Evolutionary conservation across 2,329 filamentous ascomycete genomes (phyloP).

Genomic region (Diplocarpon rosae): DNA sequence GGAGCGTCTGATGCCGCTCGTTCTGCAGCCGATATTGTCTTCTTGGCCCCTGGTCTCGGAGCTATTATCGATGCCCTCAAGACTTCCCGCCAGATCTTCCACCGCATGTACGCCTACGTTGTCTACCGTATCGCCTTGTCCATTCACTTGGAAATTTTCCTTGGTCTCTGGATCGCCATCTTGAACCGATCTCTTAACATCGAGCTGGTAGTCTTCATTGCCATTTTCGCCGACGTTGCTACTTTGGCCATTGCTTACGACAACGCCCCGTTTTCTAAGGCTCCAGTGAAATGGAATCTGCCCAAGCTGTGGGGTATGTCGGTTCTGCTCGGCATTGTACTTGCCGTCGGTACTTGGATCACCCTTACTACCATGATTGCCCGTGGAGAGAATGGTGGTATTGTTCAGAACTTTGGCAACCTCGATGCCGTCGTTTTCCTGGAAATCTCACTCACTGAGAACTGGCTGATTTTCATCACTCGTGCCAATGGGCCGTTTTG

Average conservation of each 20-base stretch:
- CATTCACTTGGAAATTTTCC: constrained; percentile 82
- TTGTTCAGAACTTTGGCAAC: constrained; percentile 80
- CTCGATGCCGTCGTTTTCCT: constrained; percentile 78
- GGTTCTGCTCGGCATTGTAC: constrained; percentile 67
- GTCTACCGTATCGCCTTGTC: constrained; percentile 91
- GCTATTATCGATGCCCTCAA: constrained; percentile 89
- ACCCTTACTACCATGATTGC: constrained; percentile 75
- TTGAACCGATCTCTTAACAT: constrained; percentile 77
- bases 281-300: constrained; percentile 88
- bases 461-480: constrained; percentile 95
- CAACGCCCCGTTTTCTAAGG: constrained; percentile 77
- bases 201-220: constrained; percentile 83
- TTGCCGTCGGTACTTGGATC: constrained; percentile 80
- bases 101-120: constrained; percentile 94
- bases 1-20: constrained; percentile 84
- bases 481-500: constrained; percentile 88
- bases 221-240: constrained; percentile 88
- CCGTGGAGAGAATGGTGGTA: constrained; percentile 60
- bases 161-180: constrained; percentile 85
- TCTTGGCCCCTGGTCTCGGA: constrained; percentile 81
- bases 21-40: constrained; percentile 87
- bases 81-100: constrained; percentile 89
- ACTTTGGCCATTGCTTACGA: constrained; percentile 90
- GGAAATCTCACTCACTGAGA: constrained; percentile 82
- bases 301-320: constrained; percentile 93